Evolutionary conservation across 2,329 filamentous ascomycete genomes (phyloP).

Genomic region (Penicillium janthinellum): DNA sequence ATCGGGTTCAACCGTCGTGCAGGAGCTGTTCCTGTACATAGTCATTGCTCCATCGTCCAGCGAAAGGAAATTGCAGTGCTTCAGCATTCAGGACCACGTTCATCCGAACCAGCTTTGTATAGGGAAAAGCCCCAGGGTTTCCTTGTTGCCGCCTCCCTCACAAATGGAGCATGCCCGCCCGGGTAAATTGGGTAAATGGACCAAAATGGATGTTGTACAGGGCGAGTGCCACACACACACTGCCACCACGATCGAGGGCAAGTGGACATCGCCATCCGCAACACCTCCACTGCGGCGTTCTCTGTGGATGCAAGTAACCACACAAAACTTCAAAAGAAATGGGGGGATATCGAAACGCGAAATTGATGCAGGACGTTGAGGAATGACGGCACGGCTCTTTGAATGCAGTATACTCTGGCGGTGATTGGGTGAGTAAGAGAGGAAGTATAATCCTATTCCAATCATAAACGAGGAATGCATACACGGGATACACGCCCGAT

Average conservation of each 20-base stretch:
- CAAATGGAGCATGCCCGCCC: not conserved
- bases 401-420: not conserved
- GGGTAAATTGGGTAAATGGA: slow-evolving; percentile 17
- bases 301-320: not conserved
- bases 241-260: not conserved
- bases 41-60: slow-evolving; percentile 1
- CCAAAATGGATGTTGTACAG: not conserved
- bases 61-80: not conserved
- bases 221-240: not conserved
- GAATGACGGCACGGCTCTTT: not conserved
- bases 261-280: slow-evolving; percentile 2
- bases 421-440: slow-evolving; percentile 9
- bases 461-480: not conserved
- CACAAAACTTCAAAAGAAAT: not conserved
- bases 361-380: not conserved
- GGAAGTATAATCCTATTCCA: not conserved
- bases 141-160: not conserved
- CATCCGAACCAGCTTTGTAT: slow-evolving; percentile 13
- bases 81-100: not conserved
- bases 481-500: slow-evolving; percentile 17
- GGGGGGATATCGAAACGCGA: not conserved
- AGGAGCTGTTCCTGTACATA: slow-evolving; percentile 16
- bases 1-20: not conserved
- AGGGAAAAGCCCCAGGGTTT: slow-evolving; percentile 7
- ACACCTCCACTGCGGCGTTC: not conserved